These are phyloP conservation scores for Puccinia brachypodii DNA, from an alignment of 1,284 basidiomycete species.

Conservation along the genomic window DNA sequence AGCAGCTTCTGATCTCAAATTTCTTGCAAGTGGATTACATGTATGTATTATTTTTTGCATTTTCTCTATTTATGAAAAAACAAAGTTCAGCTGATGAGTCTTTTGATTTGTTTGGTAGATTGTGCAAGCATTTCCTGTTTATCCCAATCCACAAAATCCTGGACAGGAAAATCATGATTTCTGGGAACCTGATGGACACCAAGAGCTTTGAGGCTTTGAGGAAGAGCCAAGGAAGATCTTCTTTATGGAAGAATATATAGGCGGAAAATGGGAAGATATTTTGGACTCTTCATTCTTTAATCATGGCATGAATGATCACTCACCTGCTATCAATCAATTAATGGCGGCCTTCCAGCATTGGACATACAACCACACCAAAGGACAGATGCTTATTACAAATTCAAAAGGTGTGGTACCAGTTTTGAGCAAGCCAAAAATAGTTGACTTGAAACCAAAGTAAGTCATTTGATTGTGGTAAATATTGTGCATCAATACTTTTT, in stretches of 20 bases:
- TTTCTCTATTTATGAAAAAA: not conserved
- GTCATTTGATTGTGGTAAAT: not conserved
- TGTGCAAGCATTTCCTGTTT: not conserved
- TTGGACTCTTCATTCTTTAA: not conserved
- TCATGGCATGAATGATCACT: not conserved
- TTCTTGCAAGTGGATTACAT: not conserved
- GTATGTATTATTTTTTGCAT: not conserved
- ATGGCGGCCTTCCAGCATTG: not conserved
- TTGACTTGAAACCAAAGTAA: not conserved
- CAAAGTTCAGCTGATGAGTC: not conserved
- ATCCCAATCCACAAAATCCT: not conserved
- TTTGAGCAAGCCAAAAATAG: not conserved
- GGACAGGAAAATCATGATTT: no score
- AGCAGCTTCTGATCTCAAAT: not conserved
- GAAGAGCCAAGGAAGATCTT: not conserved
- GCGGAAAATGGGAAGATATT: not conserved
- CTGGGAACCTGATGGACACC: no score
- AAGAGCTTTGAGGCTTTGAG: not conserved
- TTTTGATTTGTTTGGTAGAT: not conserved
- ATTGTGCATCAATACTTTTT: not conserved
- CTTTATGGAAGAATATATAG: not conserved
- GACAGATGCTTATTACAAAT: not conserved
- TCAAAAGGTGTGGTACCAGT: not conserved
- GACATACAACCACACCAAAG: not conserved
- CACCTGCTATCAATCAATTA: not conserved